Evolutionary conservation across 345 rosid genomes (phyloP), one percentile per base, ranked within the genome.

Genomic region (Salix brachista): DNA sequence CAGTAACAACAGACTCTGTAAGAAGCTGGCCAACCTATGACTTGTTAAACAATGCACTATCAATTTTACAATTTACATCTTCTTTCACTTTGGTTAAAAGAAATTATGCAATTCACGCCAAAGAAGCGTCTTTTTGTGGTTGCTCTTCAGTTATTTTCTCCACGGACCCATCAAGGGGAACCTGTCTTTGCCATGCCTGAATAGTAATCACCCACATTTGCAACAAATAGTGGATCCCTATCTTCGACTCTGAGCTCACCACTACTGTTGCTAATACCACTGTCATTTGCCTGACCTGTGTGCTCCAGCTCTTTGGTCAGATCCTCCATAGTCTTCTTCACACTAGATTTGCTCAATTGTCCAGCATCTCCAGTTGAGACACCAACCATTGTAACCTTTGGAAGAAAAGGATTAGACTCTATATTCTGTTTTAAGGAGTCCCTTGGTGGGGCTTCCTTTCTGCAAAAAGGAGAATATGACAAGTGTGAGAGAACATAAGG

Each of bases 371-470:
- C 91, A 1, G 91, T 90, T 68, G 99, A 92, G 83, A 96, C 88
- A 17, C 99, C 99, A 9, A 96, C 97, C 99, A 96, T 93, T 39
- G 98, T 96, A 56, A 96, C 85, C 90, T 90, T 96, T n/a, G 99
- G 99, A 82, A 96, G 92, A 78, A 92, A 91, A 70, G 97, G 98
- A 77, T 83, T 93, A 3, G 67, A 62, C 79, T 83, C 84, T 75
- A 84, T 64, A 77, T 87, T 86, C 50, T 75, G 86, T 66, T 73
- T 85, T 69, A 68, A 64, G 69, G 37, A 30, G 67, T 90, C 88
- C 23, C 66, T 76, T 28, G 83, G 71, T n/a, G 84, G 66, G 48
- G 46, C 77, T 18, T 77, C 72, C 46, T 28, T 72, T 79, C 91
- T 86, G 84, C 78, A 70, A 79, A 32, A 21, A 56, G 69, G 41